A percentile compares a stretch with the other conserved stretches of the same genome.
These are phyloP conservation scores for Globisporangium nagaii DNA, from an alignment of 352 stramenopile species.

Conservation along the genomic window DNA sequence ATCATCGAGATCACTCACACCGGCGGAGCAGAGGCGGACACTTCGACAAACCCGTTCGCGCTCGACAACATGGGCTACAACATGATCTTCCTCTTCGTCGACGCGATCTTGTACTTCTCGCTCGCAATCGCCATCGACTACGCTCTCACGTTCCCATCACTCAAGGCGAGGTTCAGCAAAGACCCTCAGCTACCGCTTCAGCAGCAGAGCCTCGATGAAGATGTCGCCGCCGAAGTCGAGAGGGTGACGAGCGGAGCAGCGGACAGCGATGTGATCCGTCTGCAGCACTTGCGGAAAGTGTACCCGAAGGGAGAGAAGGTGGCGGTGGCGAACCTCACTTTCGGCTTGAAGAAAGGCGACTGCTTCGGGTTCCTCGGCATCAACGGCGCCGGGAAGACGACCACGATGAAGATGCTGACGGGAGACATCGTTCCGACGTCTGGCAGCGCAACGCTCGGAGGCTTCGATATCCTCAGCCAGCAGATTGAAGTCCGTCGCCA, in stretches of 20 bases:
- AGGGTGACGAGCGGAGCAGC: slow-evolving; percentile 23
- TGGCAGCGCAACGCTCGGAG: slow-evolving; percentile 44
- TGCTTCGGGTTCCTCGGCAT: slow-evolving; percentile 95
- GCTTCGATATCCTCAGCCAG: slow-evolving; percentile 73
- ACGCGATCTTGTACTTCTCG: slow-evolving; percentile 15
- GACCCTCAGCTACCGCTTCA: slow-evolving; percentile 36
- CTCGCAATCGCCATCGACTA: slow-evolving; percentile 48
- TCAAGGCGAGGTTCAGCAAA: slow-evolving; percentile 49
- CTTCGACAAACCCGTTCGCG: slow-evolving; percentile 19
- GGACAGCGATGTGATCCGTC: slow-evolving; percentile 29
- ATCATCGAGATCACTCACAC: slow-evolving; percentile 14
- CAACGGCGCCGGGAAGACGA: slow-evolving; percentile 94
- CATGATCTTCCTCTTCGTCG: slow-evolving; percentile 25
- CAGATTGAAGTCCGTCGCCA: slow-evolving; percentile 64
- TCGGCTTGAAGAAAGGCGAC: slow-evolving; percentile 79
- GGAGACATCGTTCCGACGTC: slow-evolving; percentile 68
- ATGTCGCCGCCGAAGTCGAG: slow-evolving; percentile 34
- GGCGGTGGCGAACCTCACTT: slow-evolving; percentile 71
- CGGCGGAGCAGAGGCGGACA: slow-evolving; percentile 12
- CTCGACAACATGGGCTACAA: slow-evolving; percentile 26
- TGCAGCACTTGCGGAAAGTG: slow-evolving; percentile 32
- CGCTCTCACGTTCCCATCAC: slow-evolving; percentile 51
- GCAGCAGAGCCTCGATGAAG: slow-evolving; percentile 35
- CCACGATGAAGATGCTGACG: slow-evolving; percentile 95
- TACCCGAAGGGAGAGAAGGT: slow-evolving; percentile 54